Conservation (phyloP, 164 flowering plant genomes). For the Chimonanthus praecox region DNA sequence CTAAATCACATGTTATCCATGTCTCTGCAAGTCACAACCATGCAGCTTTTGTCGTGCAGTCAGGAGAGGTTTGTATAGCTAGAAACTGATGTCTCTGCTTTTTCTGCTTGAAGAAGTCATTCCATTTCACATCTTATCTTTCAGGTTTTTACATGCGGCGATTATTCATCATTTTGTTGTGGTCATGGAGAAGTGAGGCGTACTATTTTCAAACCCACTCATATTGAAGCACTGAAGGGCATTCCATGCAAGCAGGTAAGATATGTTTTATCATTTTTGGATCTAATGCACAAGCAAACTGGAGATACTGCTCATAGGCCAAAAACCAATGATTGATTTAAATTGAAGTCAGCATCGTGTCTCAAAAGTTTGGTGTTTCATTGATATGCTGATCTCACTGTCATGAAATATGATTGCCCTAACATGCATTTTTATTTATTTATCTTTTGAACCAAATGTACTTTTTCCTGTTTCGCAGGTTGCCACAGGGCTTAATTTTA, state of each 20-base stretch:
- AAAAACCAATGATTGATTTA: no score
- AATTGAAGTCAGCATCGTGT: background rate
- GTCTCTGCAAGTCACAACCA: conserved; percentile 91
- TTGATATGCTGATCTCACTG: no score
- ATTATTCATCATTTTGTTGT: conserved; percentile 82
- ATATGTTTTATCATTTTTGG: background rate
- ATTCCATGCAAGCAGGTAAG: conserved; percentile 85
- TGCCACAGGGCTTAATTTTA: conserved; percentile 81
- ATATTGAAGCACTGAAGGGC: conserved; percentile 71
- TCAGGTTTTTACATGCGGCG: conserved; percentile 95
- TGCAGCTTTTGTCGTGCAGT: conserved; percentile 82
- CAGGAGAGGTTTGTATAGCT: conserved; percentile 74
- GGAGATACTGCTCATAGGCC: background rate
- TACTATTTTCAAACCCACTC: conserved; percentile 69
- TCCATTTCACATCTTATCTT: background rate
- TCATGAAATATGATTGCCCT: no score
- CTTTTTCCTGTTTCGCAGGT: conserved; percentile 37
- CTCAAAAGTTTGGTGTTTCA: no score
- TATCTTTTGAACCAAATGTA: background rate
- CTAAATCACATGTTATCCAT: conserved; percentile 45
- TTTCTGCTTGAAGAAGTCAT: background rate
- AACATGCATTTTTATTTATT: background rate
- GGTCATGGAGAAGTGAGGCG: conserved; percentile 79
- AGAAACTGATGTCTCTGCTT: background rate
- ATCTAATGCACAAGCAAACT: background rate